Evolutionary conservation across 768 basidiomycete species (phyloP).

Genomic region (Lactarius sp.): DNA sequence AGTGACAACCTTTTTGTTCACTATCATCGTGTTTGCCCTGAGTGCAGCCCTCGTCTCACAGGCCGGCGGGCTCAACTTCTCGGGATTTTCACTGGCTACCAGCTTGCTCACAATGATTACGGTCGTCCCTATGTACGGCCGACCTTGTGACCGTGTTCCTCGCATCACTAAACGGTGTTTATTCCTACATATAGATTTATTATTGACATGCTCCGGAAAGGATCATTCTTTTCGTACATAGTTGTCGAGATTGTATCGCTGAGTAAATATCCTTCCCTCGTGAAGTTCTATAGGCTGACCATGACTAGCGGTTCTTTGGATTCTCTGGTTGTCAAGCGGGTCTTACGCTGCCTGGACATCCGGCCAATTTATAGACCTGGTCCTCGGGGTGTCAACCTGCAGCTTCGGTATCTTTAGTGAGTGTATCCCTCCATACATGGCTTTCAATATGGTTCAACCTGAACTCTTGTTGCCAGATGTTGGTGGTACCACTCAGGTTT

Average conservation of each 20-base stretch:
- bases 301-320: conserved; percentile 32
- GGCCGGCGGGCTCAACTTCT: not conserved
- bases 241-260: conserved; percentile 37
- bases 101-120: conserved; percentile 31
- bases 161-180: not conserved
- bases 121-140: conserved; percentile 30
- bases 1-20: conserved; percentile 27
- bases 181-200: conserved; percentile 30
- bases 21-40: conserved; percentile 33
- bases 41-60: conserved; percentile 30
- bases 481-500: conserved; percentile 15
- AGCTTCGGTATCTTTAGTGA: conserved; percentile 18
- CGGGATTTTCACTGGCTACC: conserved; percentile 28
- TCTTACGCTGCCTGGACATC: conserved; percentile 28
- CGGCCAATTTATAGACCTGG: not conserved
- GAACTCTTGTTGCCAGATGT: not conserved
- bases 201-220: conserved; percentile 35
- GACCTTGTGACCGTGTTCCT: not conserved
- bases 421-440: not conserved
- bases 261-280: conserved; percentile 29
- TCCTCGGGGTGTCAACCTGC: conserved; percentile 2
- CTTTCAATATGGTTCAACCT: not conserved
- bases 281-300: not conserved
- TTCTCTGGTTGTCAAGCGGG: conserved; percentile 40
- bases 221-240: conserved; percentile 38